Evolutionary conservation across 805 yeast genomes (phyloP).

Genomic region (Saturnispora galanensis): DNA sequence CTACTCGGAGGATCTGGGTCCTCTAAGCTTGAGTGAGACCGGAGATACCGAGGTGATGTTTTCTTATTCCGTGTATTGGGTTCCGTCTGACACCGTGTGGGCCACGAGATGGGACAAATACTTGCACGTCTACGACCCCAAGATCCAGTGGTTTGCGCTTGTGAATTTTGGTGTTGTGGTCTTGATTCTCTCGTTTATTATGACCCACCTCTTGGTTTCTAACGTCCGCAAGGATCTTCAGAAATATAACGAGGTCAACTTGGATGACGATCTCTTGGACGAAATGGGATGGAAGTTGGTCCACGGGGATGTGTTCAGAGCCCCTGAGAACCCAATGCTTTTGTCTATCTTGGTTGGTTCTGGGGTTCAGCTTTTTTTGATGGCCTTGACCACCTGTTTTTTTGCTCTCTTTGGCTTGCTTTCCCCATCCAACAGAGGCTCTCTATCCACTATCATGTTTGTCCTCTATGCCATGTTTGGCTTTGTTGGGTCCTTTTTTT

Average conservation of each 20-base stretch:
- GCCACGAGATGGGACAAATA: constrained; percentile 99
- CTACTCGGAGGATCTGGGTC: constrained; percentile 23
- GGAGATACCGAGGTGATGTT: constrained; percentile 52
- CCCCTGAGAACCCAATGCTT: constrained; percentile 61
- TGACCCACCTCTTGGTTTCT: constrained; percentile 67
- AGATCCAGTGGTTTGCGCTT: constrained; percentile 92
- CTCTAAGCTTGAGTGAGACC: constrained; percentile 41
- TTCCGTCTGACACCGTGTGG: constrained; percentile 70
- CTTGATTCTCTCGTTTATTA: constrained; percentile 61
- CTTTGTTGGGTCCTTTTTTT: constrained; percentile 75
- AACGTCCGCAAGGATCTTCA: constrained; percentile 79
- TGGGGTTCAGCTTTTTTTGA: constrained; percentile 74
- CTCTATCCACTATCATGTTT: constrained; percentile 84
- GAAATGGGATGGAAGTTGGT: constrained; percentile 96
- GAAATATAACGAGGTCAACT: constrained; percentile 79
- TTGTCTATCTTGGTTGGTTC: constrained; percentile 79
- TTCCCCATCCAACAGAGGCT: constrained; percentile 92
- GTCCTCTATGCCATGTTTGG: constrained; percentile 75
- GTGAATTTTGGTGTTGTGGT: constrained; percentile 80
- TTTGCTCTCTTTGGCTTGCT: constrained; percentile 84
- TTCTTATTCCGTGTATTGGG: constrained; percentile 77
- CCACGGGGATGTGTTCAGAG: constrained; percentile 89
- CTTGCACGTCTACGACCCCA: constrained; percentile 82
- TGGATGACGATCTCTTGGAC: constrained; percentile 79
- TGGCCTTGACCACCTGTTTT: constrained; percentile 60